Conservation (phyloP, 2,329 filamentous ascomycete genomes). For the Colletotrichum lindemuthianum region DNA sequence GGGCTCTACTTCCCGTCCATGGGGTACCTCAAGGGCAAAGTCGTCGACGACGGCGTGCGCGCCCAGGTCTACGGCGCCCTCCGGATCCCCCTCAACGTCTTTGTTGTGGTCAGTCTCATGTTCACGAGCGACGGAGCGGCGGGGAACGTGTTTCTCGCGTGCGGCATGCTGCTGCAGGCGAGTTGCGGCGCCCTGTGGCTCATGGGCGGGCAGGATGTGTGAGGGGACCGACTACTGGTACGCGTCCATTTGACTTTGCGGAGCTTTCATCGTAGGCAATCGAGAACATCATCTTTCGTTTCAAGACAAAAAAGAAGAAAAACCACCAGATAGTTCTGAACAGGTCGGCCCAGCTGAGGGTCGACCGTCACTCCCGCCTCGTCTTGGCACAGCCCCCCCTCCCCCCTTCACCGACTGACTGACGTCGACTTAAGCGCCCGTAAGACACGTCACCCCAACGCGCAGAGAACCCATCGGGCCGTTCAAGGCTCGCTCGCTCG, state of each 20-base stretch:
- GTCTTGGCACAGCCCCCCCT: not conserved
- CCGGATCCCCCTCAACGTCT: constrained; percentile 66
- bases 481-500: constrained; percentile 24
- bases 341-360: not conserved
- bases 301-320: not conserved
- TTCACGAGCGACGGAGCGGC: constrained; percentile 45
- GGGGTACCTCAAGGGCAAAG: constrained; percentile 60
- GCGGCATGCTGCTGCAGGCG: constrained; percentile 43
- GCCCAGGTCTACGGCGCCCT: constrained; percentile 64
- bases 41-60: constrained; percentile 62
- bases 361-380: not conserved
- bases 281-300: no score
- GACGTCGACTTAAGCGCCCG: constrained; percentile 35
- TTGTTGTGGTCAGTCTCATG: constrained; percentile 61
- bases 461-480: constrained; percentile 22
- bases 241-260: not conserved
- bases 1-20: constrained; percentile 67
- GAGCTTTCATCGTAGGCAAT: no score
- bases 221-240: not conserved
- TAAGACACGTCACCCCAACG: constrained; percentile 15
- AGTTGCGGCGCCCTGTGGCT: constrained; percentile 43
- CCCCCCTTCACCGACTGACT: constrained; percentile 26
- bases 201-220: constrained; percentile 29
- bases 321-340: not conserved
- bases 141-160: constrained; percentile 44